A percentile compares a stretch with the other conserved stretches of the same genome.
These are phyloP conservation scores for Hibiscus trionum DNA, from an alignment of 345 rosid species.

Conservation along the genomic window DNA sequence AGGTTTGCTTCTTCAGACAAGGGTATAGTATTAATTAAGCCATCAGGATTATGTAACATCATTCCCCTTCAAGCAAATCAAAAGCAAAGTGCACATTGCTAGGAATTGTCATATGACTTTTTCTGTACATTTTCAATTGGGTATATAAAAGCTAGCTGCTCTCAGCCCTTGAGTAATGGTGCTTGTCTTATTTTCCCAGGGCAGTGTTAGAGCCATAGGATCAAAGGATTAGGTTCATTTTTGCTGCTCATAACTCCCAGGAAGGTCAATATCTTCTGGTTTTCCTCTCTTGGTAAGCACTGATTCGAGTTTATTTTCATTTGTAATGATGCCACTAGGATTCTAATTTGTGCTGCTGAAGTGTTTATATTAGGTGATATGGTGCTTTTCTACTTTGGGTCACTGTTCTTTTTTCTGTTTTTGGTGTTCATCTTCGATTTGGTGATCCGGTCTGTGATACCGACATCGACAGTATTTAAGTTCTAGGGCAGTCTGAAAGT, in stretches of 20 bases:
- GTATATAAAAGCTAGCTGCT: constrained; percentile 25
- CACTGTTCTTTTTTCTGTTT: no score
- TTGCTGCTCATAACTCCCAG: no score
- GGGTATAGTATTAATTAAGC: constrained; percentile 56
- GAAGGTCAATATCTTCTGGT: not conserved
- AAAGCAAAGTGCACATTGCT: constrained; percentile 10
- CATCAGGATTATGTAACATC: constrained; percentile 41
- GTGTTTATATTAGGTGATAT: no score
- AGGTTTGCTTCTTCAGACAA: constrained; percentile 39
- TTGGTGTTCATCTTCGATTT: no score
- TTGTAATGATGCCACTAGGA: not conserved
- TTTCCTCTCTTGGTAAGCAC: constrained; percentile 10
- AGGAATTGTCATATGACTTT: constrained; percentile 42
- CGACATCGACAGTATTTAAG: no score
- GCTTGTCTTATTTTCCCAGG: constrained; percentile 33
- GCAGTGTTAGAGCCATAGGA: constrained; percentile 29
- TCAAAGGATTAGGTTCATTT: constrained; percentile 20
- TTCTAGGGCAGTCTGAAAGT: no score
- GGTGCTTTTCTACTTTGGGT: no score
- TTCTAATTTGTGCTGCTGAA: not conserved
- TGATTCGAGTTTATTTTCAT: not conserved
- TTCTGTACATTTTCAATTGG: constrained; percentile 52
- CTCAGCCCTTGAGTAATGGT: constrained; percentile 24
- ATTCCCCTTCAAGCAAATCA: not conserved
- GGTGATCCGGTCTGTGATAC: no score